Evolutionary conservation across 768 basidiomycete species (phyloP), one percentile per base, ranked within the genome.

Genomic region (Russula lepida): DNA sequence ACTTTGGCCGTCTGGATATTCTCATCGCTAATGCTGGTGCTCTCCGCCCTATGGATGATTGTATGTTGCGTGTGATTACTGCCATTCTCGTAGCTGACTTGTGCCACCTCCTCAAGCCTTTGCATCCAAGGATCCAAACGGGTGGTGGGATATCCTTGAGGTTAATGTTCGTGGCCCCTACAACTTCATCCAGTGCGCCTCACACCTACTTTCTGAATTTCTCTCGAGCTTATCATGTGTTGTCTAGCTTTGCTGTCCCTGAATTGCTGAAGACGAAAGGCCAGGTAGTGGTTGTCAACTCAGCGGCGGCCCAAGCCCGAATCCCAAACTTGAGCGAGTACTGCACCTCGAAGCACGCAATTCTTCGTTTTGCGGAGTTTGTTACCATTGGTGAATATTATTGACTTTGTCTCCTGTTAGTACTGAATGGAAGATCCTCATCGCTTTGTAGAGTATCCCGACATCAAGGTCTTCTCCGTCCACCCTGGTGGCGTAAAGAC

Each of bases 131-230:
- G 59, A 64, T n/a, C 51, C 63, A 11, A 33, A 19, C 1, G 54
- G 23, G 19, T 64, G 63, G 63, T 64, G 59, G 63, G 43, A 55
- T 6, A 44, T 60, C 4, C 28, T 56, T 17, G 63, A 64, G 12
- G 37, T 61, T 56, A 64, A 61, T 15, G 9, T 64, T 13, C 59
- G 58, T 23, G 63, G 63, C 2, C 33, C 55, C 1, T 61, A 61
- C 37, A 57, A 61, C 28, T 53, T 48, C 19, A 53, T 37, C 8
- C 55, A 60, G 63, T 64, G 33, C 37, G 56, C 6, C 5, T 48
- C 46, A 27, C 33, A 37, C 37, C 3, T 19, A 8, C 17, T 27
- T 17, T 15, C 25, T 6, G 17, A 12, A 6, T 19, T 6, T 27
- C 3, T 4, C 19, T 2, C 35, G 27, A 3, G 13, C 25, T 41